Base-by-base conservation (phyloP, 805 yeast genomes). In the Kluyveromyces starmeri region DNA sequence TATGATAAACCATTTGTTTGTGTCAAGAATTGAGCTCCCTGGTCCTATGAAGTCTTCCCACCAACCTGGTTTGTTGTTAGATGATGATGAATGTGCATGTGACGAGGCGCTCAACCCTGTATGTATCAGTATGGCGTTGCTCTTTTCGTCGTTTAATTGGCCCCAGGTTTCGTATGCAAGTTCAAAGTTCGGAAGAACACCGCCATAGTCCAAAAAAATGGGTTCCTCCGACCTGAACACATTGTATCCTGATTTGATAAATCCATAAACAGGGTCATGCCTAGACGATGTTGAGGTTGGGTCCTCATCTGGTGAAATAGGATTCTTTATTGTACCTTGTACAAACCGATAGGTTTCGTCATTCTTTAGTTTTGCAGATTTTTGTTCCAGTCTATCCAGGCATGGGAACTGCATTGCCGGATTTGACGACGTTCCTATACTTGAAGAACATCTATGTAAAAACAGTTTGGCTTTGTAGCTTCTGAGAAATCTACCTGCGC, bases 101-200 rank as follows among this genome's bases (percentile, higher is more conserved):
- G 95, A 83, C 0, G 95, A 83, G 0, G 96, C 96, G 0, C 95
- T 83, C 13, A 88, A 67, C 0, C 96, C 96, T 1, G 96, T 88
- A 50, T 88, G 96, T 7, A 88, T 60, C 23, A 88, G 64, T 14
- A 88, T 72, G 9, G 86, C 82, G 51, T 88, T 88, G 14, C 81
- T 72, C 42, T 63, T 73, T 29, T 64, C 69, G 2, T 60, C 53
- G 44, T 83, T 81, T 42, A 88, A 64, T 5, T 52, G 46, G 2
- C 96, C 96, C 96, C 96, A 88, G 3, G 88, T 73, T 57, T 88
- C 96, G 60, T 83, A 88, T 0, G 96, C 96, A n/a, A 88, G 67
- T 45, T 82, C 75, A 47, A 71, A 83, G 41, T 71, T 73, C 2
- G 84, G 83, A 22, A 88, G 61, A 42, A 61, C 67, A 1, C 88